Percentiles rank a stretch among this genome's conserved stretches.
phyloP scores from a whole-genome alignment of 1,139 yeast genomes.

The Hyphopichia khmerensis region DNA sequence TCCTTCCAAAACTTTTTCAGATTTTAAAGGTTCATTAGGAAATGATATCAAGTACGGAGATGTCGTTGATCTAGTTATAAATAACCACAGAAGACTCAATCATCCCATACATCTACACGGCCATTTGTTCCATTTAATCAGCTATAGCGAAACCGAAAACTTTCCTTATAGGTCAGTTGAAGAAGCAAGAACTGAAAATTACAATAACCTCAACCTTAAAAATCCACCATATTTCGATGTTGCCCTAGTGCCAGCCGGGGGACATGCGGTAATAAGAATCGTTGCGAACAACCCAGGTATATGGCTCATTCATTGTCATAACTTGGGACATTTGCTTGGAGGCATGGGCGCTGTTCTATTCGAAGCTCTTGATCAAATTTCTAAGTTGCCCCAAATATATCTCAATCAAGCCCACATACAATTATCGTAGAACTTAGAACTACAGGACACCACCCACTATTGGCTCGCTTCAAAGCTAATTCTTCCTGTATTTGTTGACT shows the following conservation, averaged over 20 bases:
- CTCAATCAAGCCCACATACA: conserved; percentile 5
- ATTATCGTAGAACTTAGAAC: conserved; percentile 2
- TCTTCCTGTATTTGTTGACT: too few relatives aligned
- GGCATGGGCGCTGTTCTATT: conserved; percentile 37
- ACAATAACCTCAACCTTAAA: conserved; percentile 13
- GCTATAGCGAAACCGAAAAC: conserved; percentile 18
- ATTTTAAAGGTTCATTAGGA: conserved; percentile 13
- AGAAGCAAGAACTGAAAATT: conserved; percentile 19
- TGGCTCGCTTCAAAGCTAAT: conserved; percentile 1
- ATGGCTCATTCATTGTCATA: conserved; percentile 36
- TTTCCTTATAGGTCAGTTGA: conserved; percentile 21
- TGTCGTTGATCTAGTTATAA: conserved; percentile 27
- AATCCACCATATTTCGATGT: conserved; percentile 27
- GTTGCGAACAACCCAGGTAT: conserved; percentile 14
- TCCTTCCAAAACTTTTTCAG: conserved; percentile 2
- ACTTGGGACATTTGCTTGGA: conserved; percentile 31
- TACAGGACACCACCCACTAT: conserved; percentile 5
- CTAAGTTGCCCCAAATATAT: conserved; percentile 7
- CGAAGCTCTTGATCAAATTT: conserved; percentile 21
- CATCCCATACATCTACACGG: conserved; percentile 41
- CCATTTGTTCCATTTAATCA: conserved; percentile 27
- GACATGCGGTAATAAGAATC: conserved; percentile 27
- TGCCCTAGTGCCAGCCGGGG: conserved; percentile 24
- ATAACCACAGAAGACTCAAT: conserved; percentile 22
- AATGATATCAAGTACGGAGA: conserved; percentile 21